A percentile compares a stretch with the other conserved stretches of the same genome.
Conservation (phyloP, 2,329 filamentous ascomycete genomes). For the Alternaria hordeiaustralica region DNA sequence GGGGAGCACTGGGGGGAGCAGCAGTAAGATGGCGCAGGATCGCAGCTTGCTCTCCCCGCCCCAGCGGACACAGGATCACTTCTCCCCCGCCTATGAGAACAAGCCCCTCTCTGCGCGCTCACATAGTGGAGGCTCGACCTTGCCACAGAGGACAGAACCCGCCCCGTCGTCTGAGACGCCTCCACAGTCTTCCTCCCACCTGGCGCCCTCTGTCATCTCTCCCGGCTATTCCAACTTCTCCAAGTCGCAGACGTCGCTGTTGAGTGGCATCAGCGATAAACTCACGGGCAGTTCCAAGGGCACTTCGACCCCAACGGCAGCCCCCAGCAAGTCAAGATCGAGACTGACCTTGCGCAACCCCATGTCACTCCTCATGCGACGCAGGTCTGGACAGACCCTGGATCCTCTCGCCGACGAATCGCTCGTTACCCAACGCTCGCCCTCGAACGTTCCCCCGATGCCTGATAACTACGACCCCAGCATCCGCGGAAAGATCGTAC, state of each 20-base stretch:
- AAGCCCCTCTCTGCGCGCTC: conserved; percentile 26
- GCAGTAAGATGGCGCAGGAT: conserved; percentile 16
- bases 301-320: conserved; percentile 23
- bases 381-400: conserved; percentile 61
- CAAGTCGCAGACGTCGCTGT: conserved; percentile 43
- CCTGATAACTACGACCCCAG: conserved; percentile 69
- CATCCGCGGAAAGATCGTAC: conserved; percentile 67
- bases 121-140: conserved; percentile 29
- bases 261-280: conserved; percentile 42
- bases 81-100: conserved; percentile 28
- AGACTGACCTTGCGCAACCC: conserved; percentile 65
- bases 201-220: conserved; percentile 32
- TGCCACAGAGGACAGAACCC: conserved; percentile 30
- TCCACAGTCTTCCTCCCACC: conserved; percentile 26
- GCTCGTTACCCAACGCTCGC: conserved; percentile 56
- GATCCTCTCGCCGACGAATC: conserved; percentile 58
- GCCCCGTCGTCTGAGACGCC: conserved; percentile 21
- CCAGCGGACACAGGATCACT: conserved; percentile 23
- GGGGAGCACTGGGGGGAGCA: conserved; percentile 9
- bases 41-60: conserved; percentile 27
- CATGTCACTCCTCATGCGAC: conserved; percentile 64
- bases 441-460: conserved; percentile 54
- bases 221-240: conserved; percentile 37
- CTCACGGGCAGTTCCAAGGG: conserved; percentile 31
- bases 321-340: conserved; percentile 52